These are phyloP conservation scores for Thermochaetoides dissita DNA, from an alignment of 2,329 filamentous ascomycete genomes.

Conservation along the genomic window DNA sequence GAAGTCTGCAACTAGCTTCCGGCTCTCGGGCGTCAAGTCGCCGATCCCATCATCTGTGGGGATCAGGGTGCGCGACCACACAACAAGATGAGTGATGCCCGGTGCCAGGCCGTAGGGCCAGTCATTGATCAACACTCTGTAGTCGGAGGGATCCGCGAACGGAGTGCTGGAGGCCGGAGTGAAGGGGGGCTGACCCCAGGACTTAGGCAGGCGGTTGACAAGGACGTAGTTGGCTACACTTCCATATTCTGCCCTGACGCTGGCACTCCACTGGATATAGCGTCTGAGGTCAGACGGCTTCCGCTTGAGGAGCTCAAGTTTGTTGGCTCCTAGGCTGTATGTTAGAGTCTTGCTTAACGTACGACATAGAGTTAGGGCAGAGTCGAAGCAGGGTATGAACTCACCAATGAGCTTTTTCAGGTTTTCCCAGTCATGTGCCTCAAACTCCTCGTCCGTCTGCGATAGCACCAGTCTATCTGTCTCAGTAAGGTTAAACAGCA, in stretches of 20 bases:
- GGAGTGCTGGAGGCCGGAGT: slow-evolving; percentile 34
- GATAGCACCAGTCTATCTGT: slow-evolving; percentile 44
- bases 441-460: slow-evolving; percentile 56
- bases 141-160: slow-evolving; percentile 42
- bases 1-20: slow-evolving; percentile 51
- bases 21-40: slow-evolving; percentile 56
- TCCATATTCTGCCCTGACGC: slow-evolving; percentile 59
- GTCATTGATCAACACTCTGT: slow-evolving; percentile 69
- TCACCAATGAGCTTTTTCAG: slow-evolving; percentile 53
- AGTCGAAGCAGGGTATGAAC: slow-evolving; percentile 10
- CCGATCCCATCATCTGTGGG: slow-evolving; percentile 54
- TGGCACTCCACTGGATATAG: slow-evolving; percentile 65
- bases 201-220: slow-evolving; percentile 49
- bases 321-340: slow-evolving; percentile 30
- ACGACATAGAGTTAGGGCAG: background rate
- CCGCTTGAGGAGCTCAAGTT: slow-evolving; percentile 63
- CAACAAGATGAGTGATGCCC: slow-evolving; percentile 65
- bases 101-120: slow-evolving; percentile 74
- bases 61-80: slow-evolving; percentile 79
- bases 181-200: slow-evolving; percentile 52
- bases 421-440: slow-evolving; percentile 58
- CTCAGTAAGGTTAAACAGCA: slow-evolving; percentile 46
- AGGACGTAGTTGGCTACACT: slow-evolving; percentile 70
- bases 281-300: slow-evolving; percentile 65
- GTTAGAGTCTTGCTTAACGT: slow-evolving; percentile 3